Base-by-base conservation (phyloP, 495 filamentous ascomycete species). In the Aspergillus ellipticus region DNA sequence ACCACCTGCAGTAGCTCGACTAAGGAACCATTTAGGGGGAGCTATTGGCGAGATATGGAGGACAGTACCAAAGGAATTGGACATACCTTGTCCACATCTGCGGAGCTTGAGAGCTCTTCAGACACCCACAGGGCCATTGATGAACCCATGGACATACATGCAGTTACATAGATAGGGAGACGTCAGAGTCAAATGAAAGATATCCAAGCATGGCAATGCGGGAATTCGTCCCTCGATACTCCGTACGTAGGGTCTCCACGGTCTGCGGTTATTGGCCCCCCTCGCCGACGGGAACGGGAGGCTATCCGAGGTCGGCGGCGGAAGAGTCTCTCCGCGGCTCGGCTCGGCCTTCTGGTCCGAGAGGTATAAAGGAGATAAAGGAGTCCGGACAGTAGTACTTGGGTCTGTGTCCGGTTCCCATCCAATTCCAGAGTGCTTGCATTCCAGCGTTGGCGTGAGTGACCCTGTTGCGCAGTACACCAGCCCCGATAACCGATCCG, bases 281-380 rank as follows among this genome's bases (percentile, higher is more conserved):
- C 19, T 16, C 50, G 53, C 59, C 55, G 59, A 52, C 53, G 59
- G 59, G 49, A 43, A 39, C 16, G 43, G 39, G 48, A 31, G 15
- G 41, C 21, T 11, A 57, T 15, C 39, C 58, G 54, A 55, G 54
- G 54, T 53, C 39, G 45, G 48, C 19, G 19, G 17, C 48, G n/a
- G 20, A 20, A 33, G 33, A 46, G 42, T 6, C 31, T 52, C 57
- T 53, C 52, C 57, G 57, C 52, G 29, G 55, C 22, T 59, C 57
- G 52, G 55, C 20, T 10, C 20, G 10, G 15, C 22, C 9, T n/a
- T 2, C 17, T 22, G 9, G 21, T 21, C 19, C 17, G 6, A 22
- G 9, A 13, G 24, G 21, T n/a, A 47, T 26, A 47, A 47, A 24
- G 9, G 21, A 22, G 20, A 24, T 26, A n/a, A 24, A 21, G 21